These are phyloP conservation scores for Aspergillus cejpii DNA, from an alignment of 2,329 filamentous ascomycete genomes.

Conservation along the genomic window DNA sequence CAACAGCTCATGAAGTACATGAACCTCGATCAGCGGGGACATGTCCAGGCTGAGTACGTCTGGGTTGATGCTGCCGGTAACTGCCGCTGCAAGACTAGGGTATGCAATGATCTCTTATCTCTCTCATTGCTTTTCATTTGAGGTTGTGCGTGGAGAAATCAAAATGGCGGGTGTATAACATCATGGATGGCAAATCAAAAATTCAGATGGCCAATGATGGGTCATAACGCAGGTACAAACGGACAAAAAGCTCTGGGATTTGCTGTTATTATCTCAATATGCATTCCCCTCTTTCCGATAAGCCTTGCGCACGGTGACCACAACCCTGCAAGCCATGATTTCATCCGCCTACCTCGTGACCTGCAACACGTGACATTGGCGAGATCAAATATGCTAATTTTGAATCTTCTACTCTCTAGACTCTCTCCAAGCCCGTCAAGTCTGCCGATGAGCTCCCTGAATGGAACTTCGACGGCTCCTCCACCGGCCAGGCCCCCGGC, in stretches of 20 bases:
- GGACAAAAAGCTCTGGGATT: not conserved
- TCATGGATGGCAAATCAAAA: not conserved
- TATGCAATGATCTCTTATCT: conserved; percentile 47
- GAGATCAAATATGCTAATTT: not conserved
- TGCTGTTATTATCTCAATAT: conserved; percentile 3
- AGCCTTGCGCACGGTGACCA: conserved; percentile 24
- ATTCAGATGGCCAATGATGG: not conserved
- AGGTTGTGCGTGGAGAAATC: conserved; percentile 2
- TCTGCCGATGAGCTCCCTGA: conserved; percentile 62
- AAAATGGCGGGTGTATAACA: not conserved
- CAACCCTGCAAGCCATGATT: conserved; percentile 13
- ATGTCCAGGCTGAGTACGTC: conserved; percentile 90
- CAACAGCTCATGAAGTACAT: conserved; percentile 84
- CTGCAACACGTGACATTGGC: conserved; percentile 23
- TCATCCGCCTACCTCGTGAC: conserved; percentile 20
- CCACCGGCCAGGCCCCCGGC: conserved; percentile 83
- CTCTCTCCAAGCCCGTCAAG: conserved; percentile 53
- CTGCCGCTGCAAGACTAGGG: conserved; percentile 91
- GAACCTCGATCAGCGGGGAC: conserved; percentile 79
- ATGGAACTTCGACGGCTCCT: conserved; percentile 84
- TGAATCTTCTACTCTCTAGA: conserved; percentile 41
- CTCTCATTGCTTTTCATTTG: not conserved
- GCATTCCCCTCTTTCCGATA: conserved; percentile 16
- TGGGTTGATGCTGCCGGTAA: conserved; percentile 84
- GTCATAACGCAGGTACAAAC: not conserved